Percentiles rank a stretch among this genome's conserved stretches.
phyloP scores from a whole-genome alignment of 2,329 filamentous ascomycete genomes.

The Teratosphaeria viscida region DNA sequence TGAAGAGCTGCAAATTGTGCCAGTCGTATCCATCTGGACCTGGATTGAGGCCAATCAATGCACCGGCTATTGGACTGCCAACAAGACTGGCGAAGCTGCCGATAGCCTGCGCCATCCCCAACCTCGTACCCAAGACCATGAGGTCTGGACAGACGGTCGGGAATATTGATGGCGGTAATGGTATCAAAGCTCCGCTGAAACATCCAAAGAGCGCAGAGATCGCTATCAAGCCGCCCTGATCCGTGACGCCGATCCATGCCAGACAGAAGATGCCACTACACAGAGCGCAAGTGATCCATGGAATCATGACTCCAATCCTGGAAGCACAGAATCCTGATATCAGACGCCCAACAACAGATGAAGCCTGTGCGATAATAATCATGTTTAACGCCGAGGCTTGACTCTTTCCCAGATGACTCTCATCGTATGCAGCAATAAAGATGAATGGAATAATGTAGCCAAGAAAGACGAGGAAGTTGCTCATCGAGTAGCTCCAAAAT shows the following conservation, averaged over 20 bases:
- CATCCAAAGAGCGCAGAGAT: constrained; percentile 37
- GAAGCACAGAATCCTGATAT: constrained; percentile 41
- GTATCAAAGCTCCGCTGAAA: constrained; percentile 35
- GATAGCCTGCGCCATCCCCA: constrained; percentile 39
- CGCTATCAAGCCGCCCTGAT: constrained; percentile 27
- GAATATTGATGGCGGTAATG: constrained; percentile 35
- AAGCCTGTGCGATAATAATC: constrained; percentile 47
- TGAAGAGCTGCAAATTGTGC: constrained; percentile 21
- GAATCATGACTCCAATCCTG: constrained; percentile 42
- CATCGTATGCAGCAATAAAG: constrained; percentile 32
- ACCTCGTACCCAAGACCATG: constrained; percentile 35
- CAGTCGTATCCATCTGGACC: constrained; percentile 11
- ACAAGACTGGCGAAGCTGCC: constrained; percentile 34
- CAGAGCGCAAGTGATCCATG: constrained; percentile 40
- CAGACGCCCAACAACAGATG: constrained; percentile 45
- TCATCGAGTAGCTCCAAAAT: constrained; percentile 27
- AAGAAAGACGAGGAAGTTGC: constrained; percentile 24
- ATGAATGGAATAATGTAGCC: constrained; percentile 31
- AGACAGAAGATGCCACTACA: constrained; percentile 40
- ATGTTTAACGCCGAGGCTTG: constrained; percentile 42
- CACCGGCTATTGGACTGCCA: constrained; percentile 38
- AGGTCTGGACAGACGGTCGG: constrained; percentile 36
- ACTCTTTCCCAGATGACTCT: constrained; percentile 29
- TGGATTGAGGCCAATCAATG: constrained; percentile 18
- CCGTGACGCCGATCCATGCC: constrained; percentile 45